Base-by-base conservation (phyloP, 2,329 filamentous ascomycete species). In the Colletotrichum camelliae region DNA sequence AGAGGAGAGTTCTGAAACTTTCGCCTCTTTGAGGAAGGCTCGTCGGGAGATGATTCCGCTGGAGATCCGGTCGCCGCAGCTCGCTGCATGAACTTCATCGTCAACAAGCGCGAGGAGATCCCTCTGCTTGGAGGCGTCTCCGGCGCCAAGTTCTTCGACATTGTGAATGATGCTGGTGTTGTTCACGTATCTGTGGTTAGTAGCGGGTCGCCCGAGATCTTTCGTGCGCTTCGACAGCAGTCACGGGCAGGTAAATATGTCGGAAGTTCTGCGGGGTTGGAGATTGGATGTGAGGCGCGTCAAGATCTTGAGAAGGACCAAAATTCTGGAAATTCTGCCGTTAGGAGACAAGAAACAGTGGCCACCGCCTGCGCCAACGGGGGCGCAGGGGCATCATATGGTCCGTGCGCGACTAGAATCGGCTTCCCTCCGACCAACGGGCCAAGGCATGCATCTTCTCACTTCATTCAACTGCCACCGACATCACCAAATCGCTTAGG, bases 11-110 rank as follows among this genome's bases (percentile, higher is more conserved):
- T 78, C 75, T 86, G 75, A 75, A 85, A 67, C 81, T 93, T 94
- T 78, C 91, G 90, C 78, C 92, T 92, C 84, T 96, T 96, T 16
- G 90, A 86, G 74, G 84, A 89, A 81, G 83, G 90, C 21, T 89
- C 87, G 24, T 90, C 88, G 70, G 80, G 80, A 75, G 88, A 84
- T 5, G 87, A 87, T 21, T 87, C 83, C 67, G 84, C 81, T 75
- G 81, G 85, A 39, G 87, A 87, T 66, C 86, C 87, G 29, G 93
- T 91, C 66, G 93, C 92, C 66, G 93, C 94, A 77, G 94, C 94
- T 81, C 96, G 92, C 88, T 98, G 96, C 96, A 98, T 98, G 83
- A 98, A 98, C 88, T 98, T 98, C 96, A 98, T 98, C 48, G 94
- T 96, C 82, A 97, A 89, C 64, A 98, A 93, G 79, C 96, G 93